Base-by-base conservation (phyloP, 2,329 filamentous ascomycete species). In the Ciborinia camelliae region DNA sequence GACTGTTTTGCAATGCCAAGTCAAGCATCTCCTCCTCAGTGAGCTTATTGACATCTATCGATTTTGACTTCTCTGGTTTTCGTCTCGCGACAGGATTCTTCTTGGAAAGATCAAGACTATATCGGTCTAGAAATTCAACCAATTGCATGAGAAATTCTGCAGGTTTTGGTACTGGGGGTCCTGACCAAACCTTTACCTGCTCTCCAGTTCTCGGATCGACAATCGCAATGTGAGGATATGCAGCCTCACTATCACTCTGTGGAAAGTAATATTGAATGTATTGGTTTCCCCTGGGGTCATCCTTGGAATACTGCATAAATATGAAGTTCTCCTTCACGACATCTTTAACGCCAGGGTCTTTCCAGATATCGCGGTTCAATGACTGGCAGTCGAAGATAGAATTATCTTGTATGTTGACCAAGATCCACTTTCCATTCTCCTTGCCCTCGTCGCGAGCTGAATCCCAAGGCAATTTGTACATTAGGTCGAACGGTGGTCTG, bases 1-100 rank as follows among this genome's bases (percentile, higher is more conserved):
- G 79, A 74, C 93, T 97, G 78, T 96, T 95, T 75, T 93, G 87
- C 74, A 99, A 77, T 0, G 95, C 95, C 84, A 97, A 88, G 76
- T 97, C 90, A 71, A 99, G 80, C 92, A 97, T 96, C 79, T 99
- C 93, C 58, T 98, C 93, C 75, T 99, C 95, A 0, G 92, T 97
- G 89, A 99, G 94, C 47, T 90, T 87, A 65, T 90, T 90, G 2
- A 97, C 85, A 69, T 94, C 91, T 63, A 90, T 82, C 60, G 85
- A 82, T 74, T 89, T 88, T 53, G 85, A 81, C 64, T 83, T 83
- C 73, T 92, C 90, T 3, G 87, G 82, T 76, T 91, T 91, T 62
- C 89, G 81, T 75, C 87, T 90, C 30, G 92, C 89, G 5, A 99
- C 92, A 0, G 95, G 95, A 74, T 99, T 99, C 79, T 96, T 96